Evolutionary conservation across 2,329 filamentous ascomycete species (phyloP).

Genomic region (Aspergillus niger): DNA sequence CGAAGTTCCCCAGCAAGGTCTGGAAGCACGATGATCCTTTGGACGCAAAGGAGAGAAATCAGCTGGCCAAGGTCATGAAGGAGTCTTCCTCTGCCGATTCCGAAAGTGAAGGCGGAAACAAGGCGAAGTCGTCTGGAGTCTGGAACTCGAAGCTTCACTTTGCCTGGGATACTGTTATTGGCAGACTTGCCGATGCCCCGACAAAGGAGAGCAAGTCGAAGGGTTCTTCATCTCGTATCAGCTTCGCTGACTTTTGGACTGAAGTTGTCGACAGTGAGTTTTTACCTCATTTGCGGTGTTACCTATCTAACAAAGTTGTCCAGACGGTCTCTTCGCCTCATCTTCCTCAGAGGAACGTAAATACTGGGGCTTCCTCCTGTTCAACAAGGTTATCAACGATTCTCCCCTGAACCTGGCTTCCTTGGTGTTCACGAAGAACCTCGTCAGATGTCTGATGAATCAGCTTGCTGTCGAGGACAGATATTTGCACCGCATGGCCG

Average conservation of each 20-base stretch:
- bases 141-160: conserved; percentile 83
- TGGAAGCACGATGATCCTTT: conserved; percentile 77
- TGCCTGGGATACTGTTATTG: conserved; percentile 80
- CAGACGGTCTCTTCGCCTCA: conserved; percentile 80
- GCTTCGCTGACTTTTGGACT: conserved; percentile 79
- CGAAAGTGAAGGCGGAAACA: conserved; percentile 31
- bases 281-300: not conserved
- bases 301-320: conserved; percentile 25
- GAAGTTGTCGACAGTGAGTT: conserved; percentile 81
- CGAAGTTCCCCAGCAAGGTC: conserved; percentile 67
- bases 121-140: conserved; percentile 59
- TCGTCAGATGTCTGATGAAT: conserved; percentile 80
- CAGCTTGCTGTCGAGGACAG: conserved; percentile 76
- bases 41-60: conserved; percentile 65
- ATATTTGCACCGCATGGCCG: conserved; percentile 76
- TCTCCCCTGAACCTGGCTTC: conserved; percentile 54
- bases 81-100: conserved; percentile 52
- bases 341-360: conserved; percentile 85
- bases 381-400: conserved; percentile 70
- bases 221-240: conserved; percentile 39
- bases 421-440: conserved; percentile 76
- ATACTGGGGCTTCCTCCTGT: conserved; percentile 85
- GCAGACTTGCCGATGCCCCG: conserved; percentile 37
- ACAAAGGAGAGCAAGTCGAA: conserved; percentile 36
- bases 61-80: conserved; percentile 75